Conservation (phyloP, 805 yeast species). For the Candida nitratophila region DNA sequence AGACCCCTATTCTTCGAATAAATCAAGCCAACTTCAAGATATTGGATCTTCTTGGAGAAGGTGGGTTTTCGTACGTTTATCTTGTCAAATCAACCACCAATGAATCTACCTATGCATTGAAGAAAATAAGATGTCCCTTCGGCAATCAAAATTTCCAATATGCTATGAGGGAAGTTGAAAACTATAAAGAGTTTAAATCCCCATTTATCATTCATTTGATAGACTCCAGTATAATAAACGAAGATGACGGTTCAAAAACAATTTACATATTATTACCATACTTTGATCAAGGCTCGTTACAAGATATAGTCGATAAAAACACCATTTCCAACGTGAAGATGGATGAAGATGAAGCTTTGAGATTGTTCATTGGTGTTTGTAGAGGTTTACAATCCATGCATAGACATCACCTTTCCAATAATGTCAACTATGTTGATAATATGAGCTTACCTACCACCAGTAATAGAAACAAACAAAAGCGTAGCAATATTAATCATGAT, state of each 20-base stretch:
- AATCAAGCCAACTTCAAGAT: slow-evolving; percentile 59
- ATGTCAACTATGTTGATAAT: slow-evolving; percentile 10
- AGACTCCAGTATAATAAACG: slow-evolving; percentile 67
- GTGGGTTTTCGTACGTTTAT: slow-evolving; percentile 84
- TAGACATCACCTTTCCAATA: slow-evolving; percentile 35
- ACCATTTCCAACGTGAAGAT: slow-evolving; percentile 47
- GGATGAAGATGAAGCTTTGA: slow-evolving; percentile 57
- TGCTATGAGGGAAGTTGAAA: slow-evolving; percentile 74
- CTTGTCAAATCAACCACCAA: slow-evolving; percentile 48
- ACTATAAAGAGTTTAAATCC: slow-evolving; percentile 61
- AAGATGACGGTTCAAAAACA: slow-evolving; percentile 71
- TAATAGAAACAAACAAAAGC: not conserved
- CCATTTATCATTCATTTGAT: slow-evolving; percentile 63
- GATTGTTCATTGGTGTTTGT: slow-evolving; percentile 61
- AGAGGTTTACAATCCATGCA: slow-evolving; percentile 76
- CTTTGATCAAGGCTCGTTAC: slow-evolving; percentile 66
- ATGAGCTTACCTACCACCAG: slow-evolving; percentile 1
- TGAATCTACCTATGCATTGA: slow-evolving; percentile 59
- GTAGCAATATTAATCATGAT: slow-evolving; percentile 14
- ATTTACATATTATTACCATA: slow-evolving; percentile 77
- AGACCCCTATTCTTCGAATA: slow-evolving; percentile 50
- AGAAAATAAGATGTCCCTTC: slow-evolving; percentile 82
- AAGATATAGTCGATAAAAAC: slow-evolving; percentile 66
- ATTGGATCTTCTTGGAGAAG: slow-evolving; percentile 75
- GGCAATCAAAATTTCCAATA: slow-evolving; percentile 68